Percentiles rank a stretch among this genome's conserved stretches.
Evolutionary conservation across 495 filamentous ascomycete species (phyloP).

Genomic region (Gamarada debralockiae): DNA sequence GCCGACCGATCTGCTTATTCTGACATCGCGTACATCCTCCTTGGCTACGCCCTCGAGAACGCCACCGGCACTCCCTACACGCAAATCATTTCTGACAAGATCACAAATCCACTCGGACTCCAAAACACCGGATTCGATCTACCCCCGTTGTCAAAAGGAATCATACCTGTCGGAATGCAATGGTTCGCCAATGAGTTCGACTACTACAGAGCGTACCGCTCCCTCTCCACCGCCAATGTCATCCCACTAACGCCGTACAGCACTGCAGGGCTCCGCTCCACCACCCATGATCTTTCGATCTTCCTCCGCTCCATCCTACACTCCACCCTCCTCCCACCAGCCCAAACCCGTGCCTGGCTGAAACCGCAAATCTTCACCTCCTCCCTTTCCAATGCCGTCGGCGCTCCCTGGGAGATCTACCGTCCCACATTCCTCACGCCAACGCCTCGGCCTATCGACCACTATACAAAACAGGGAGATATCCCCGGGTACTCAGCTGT

Average conservation of each 20-base stretch:
- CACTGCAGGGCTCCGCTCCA: background rate
- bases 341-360: background rate
- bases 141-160: background rate
- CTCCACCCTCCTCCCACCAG: background rate
- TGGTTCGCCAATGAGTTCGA: too few relatives aligned
- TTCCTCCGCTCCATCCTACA: background rate
- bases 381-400: background rate
- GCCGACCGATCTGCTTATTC: background rate
- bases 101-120: background rate
- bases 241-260: background rate
- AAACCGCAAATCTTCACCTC: background rate
- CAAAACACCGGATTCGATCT: background rate
- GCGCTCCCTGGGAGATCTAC: background rate
- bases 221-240: too few relatives aligned
- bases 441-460: background rate
- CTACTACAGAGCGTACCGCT: too few relatives aligned
- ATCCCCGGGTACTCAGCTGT: background rate
- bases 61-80: background rate
- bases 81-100: background rate
- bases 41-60: background rate
- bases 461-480: background rate
- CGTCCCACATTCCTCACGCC: background rate
- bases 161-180: background rate
- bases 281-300: background rate
- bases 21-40: background rate